Conservation (phyloP, 129 eudicot genomes). For the Flaveria robusta region DNA sequence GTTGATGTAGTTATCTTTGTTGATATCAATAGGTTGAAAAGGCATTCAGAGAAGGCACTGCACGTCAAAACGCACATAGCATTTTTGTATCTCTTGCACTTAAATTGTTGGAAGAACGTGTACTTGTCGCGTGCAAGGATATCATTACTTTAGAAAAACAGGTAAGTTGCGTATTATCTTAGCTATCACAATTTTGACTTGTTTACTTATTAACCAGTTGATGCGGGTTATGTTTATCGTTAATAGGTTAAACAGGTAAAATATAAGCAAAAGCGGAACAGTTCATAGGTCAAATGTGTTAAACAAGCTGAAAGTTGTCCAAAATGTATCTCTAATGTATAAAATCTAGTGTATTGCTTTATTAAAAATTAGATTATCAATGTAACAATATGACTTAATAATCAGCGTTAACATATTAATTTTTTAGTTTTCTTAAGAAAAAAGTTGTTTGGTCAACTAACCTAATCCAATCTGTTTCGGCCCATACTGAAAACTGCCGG, state of each 20-base stretch:
- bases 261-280: neutral
- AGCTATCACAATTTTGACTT: neutral
- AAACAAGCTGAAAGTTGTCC: neutral
- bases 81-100: constrained; percentile 89
- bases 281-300: neutral
- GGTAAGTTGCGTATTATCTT: constrained; percentile 43
- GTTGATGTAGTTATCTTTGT: constrained; percentile 15
- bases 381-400: neutral
- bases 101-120: constrained; percentile 84
- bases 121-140: constrained; percentile 92
- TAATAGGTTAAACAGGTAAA: neutral
- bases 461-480: too few species aligned
- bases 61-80: constrained; percentile 99
- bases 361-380: neutral
- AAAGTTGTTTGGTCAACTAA: too few species aligned
- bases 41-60: constrained; percentile 98
- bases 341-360: too few species aligned
- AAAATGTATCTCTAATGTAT: neutral
- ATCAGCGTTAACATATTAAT: neutral
- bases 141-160: constrained; percentile 86
- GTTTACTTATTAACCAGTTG: neutral
- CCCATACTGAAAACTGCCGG: neutral
- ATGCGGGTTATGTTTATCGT: neutral
- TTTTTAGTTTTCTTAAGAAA: neutral
- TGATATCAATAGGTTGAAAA: constrained; percentile 74